Evolutionary conservation across 129 eudicot species (phyloP), one percentile per base, ranked within the genome.

Genomic region (Rutidosis leptorrhynchoides): DNA sequence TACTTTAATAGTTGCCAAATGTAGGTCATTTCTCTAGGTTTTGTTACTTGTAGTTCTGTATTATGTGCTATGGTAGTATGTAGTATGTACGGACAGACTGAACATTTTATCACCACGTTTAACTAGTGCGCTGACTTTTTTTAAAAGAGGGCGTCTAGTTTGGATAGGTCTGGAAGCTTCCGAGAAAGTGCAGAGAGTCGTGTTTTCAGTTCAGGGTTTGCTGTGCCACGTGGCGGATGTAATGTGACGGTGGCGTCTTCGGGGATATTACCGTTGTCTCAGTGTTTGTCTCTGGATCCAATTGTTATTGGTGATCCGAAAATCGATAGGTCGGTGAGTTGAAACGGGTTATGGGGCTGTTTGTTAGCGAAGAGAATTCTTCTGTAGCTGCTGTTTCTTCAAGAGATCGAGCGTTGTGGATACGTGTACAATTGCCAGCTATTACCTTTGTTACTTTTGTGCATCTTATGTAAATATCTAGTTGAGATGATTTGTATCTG

Each of bases 151-250:
- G 85, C 92, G 48, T 80, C 81, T 46, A 65, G 33, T 69, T 62
- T 90, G 71, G 95, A 83, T 77, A 84, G 95, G 84, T 73, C 93
- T 33, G 85, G 90, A 52, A 90, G 93, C 85, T 90, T 90, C 45
- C 75, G 97, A 43, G 97, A 90, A 72, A 74, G 85, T 23, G 33
- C 65, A 8, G 95, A 84, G 22, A 70, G 71, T 72, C 74, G 87
- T 61, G 21, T 58, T 45, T 75, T 84, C 71, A 59, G 82, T 77
- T 72, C 95, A 5, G 95, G 89, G 52, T 58, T 79, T 77, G 77
- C 78, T 37, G 73, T 65, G 32, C 70, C 89, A 32, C 78, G 88
- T 57, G 74, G 75, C 52, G 83, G 75, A 32, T 61, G 46, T 80
- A 80, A 51, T 71, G 45, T 72, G 3, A 57, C 55, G 7, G 20